phyloP scores from a whole-genome alignment of 2,329 filamentous ascomycete genomes.

The Hypoxylon sp. region DNA sequence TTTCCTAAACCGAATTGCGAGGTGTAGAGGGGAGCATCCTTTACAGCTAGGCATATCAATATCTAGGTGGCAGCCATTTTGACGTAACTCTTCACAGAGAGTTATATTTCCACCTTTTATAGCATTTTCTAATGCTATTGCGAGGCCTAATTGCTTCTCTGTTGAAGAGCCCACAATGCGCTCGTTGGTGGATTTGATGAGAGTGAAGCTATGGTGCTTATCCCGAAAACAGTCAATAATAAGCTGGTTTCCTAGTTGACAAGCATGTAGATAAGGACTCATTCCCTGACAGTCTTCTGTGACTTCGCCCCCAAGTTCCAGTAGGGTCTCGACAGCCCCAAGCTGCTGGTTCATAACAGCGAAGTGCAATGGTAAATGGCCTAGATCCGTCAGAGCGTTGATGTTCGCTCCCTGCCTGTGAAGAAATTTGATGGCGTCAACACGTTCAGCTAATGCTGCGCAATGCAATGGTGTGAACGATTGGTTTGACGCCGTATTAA shows the following conservation, averaged over 20 bases:
- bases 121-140: conserved; percentile 3
- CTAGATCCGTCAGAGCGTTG: conserved; percentile 8
- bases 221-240: not conserved
- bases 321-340: not conserved
- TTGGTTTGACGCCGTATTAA: not conserved
- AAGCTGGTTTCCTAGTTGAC: not conserved
- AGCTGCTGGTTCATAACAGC: not conserved
- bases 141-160: not conserved
- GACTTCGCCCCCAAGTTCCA: conserved; percentile 10
- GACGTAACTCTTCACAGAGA: not conserved
- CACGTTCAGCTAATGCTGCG: not conserved
- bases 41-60: conserved; percentile 1
- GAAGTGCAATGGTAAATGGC: conserved; percentile 8
- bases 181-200: not conserved
- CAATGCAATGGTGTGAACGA: conserved; percentile 12
- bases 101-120: not conserved
- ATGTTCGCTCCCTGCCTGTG: conserved; percentile 3
- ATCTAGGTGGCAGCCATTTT: conserved; percentile 2
- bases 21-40: conserved; percentile 16
- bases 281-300: not conserved
- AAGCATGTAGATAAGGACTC: conserved; percentile 1
- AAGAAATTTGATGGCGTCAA: conserved; percentile 9
- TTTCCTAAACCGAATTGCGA: not conserved
- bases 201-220: not conserved
- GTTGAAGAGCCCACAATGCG: not conserved